phyloP scores from a whole-genome alignment of 2,329 filamentous ascomycete species.

The Botrytis elliptica region DNA sequence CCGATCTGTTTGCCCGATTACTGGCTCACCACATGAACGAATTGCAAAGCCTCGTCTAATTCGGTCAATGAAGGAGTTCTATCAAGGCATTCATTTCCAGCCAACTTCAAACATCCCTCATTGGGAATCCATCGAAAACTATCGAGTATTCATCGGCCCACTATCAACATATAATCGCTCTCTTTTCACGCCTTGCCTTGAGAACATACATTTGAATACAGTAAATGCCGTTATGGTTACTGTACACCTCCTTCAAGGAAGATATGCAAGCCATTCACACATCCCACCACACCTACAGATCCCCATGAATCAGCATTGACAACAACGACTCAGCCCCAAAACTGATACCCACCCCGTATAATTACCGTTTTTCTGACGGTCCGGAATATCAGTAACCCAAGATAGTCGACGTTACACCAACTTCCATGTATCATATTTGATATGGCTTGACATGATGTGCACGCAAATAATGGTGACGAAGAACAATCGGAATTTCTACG shows the following conservation, averaged over 20 bases:
- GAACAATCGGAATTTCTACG: background rate
- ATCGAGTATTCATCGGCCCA: background rate
- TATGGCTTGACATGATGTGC: constrained; percentile 2
- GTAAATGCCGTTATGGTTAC: background rate
- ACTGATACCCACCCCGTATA: background rate
- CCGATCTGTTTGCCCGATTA: background rate
- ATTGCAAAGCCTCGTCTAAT: constrained; percentile 10
- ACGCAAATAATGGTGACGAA: background rate
- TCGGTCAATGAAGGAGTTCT: background rate
- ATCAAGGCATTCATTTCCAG: background rate
- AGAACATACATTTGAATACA: background rate
- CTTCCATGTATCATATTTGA: constrained; percentile 12
- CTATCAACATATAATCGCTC: background rate
- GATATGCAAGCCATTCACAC: constrained; percentile 10
- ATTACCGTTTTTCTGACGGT: constrained; percentile 3
- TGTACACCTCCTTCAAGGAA: background rate
- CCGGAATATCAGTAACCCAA: constrained; percentile 3
- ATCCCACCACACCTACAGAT: constrained; percentile 13
- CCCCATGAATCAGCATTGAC: constrained; percentile 7
- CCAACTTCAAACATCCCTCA: background rate
- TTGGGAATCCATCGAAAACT: background rate
- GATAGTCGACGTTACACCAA: constrained; percentile 7
- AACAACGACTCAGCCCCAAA: constrained; percentile 20
- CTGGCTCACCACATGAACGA: background rate
- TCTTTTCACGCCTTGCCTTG: background rate